Evolutionary conservation across 345 rosid genomes (phyloP), one percentile per base, ranked within the genome.

Genomic region (Odontarrhena argentea): DNA sequence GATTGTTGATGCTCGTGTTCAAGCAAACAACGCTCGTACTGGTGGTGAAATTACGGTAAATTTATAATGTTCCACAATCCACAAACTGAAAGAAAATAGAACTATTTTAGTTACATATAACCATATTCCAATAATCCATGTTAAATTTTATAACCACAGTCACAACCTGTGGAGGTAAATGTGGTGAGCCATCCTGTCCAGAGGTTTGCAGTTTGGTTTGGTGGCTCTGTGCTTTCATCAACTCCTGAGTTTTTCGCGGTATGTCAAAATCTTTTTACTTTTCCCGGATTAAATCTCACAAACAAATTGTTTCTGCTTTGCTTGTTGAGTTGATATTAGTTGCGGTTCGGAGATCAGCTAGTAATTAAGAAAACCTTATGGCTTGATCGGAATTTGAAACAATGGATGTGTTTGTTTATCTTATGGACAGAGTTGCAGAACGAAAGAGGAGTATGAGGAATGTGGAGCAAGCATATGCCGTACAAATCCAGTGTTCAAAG

Each of bases 391-490:
- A 18, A 18, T 50, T 41, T 73, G 51, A 37, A 51, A 52, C 43
- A 51, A 18, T 58, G 8, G 28, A 34, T 67, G 32, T 46, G 9
- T 14, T 40, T 32, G 3, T 14, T 38, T 14, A 46, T 37, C 3
- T 65, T 61, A 7, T 8, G 13, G 38, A 67, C 90, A 94, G 99
- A 89, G 96, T 63, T 88, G 96, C 75, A 97, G 93, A 76, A 94
- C 99, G 61, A 94, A 94, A 84, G 96, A 81, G 65, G 99, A 95
- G 75, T 95, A 95, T 0, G 96, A 91, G 67, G 99, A 95, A 78
- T 84, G 80, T 59, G 99, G 99, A 73, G 96, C 99, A 40, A 91
- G 97, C 82, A 89, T 95, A 60, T 95, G 99, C 77, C 99, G 99
- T 15, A 83, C 99, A 55, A 95, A 95, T 82, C 97, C 99, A n/a